Evolutionary conservation across 179 eudicot genomes (phyloP), one percentile per base, ranked within the genome.

Genomic region (Camellia oleifera): DNA sequence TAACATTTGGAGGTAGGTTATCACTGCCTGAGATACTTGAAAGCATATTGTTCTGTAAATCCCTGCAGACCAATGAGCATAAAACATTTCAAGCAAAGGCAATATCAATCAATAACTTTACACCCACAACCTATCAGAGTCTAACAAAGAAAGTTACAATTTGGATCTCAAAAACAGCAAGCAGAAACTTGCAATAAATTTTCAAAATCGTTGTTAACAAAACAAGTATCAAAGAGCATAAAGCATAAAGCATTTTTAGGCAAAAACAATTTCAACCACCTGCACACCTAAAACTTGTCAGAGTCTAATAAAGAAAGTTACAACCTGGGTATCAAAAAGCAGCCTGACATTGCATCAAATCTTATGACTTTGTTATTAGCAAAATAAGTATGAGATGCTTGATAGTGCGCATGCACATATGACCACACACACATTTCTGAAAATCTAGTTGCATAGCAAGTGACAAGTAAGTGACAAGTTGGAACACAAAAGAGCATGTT

Each of bases 31-130:
- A 83, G 57, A 90, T 83, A 80, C 79, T 84, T 78, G 93, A 84
- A 67, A 92, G 83, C 79, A 26, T 44, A 83, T 92, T 92, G 81
- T 89, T 83, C 84, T 80, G 83, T 56, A 92, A 84, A 81, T 90
- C 89, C 86, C 97, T 92, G 90, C 85, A 86, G 64, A 50, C 45
- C 68, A 62, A 48, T 60, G 57, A 68, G 12, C 15, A 68, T 45
- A 69, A 48, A 62, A 44, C 14, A 20, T 48, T 75, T 52, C 8
- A 64, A 12, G 46, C 9, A 14, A 75, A 44, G n/a, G 18, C 52
- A 23, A 64, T 0, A 68, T n/a, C 6, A 32, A 68, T 3, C 4
- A 72, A 48, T 68, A 26, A 26, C 32, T 72, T 44, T 61, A 40
- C 11, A 17, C 0, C 3, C 50, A 32, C 15, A 12, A 67, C 45